Evolutionary conservation across 768 basidiomycete genomes (phyloP), one percentile per base, ranked within the genome.

Genomic region (Mycena filopes): DNA sequence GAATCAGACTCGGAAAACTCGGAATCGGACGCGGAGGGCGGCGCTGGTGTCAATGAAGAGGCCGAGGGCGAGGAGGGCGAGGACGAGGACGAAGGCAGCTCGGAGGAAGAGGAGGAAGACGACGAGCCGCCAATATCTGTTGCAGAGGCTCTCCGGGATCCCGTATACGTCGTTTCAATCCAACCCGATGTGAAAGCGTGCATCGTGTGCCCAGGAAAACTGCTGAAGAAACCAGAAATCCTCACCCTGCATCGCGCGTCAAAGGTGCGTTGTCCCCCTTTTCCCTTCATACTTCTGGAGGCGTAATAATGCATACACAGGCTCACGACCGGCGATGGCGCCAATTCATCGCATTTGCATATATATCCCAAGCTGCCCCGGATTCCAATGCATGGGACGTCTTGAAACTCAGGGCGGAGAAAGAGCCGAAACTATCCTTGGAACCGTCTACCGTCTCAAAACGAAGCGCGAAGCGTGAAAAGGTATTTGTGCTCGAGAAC

Each of bases 141-240:
- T 45, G 71, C 80, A 43, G 84, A 90, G 71, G 91, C 86, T 13
- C 82, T 92, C 49, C 76, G 77, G 26, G 84, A 92, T 58, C 89
- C 93, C 1, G 70, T 94, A 36, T 91, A 89, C 74, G 73, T 85
- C 67, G 77, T 89, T 36, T 84, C 87, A 5, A 66, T 85, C 13
- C 80, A 88, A 25, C 84, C 88, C 4, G 84, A 84, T 25, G 72
- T 86, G 38, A 83, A 84, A 66, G 83, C 81, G 11, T 94, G 93
- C 73, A 81, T 88, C 10, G 72, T 90, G 7, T 94, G 93, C 75
- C 91, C 89, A 13, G 88, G 87, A 41, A 94, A 92, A 73, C 72
- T 83, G n/a, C 81, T 94, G 42, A 92, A 92, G 73, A 83, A 84
- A 49, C 55, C 68, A 11, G 80, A 79, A 53, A 87, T 90, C 86